These are phyloP conservation scores for Obba rivulosa DNA, from an alignment of 768 basidiomycete genomes.

Conservation along the genomic window DNA sequence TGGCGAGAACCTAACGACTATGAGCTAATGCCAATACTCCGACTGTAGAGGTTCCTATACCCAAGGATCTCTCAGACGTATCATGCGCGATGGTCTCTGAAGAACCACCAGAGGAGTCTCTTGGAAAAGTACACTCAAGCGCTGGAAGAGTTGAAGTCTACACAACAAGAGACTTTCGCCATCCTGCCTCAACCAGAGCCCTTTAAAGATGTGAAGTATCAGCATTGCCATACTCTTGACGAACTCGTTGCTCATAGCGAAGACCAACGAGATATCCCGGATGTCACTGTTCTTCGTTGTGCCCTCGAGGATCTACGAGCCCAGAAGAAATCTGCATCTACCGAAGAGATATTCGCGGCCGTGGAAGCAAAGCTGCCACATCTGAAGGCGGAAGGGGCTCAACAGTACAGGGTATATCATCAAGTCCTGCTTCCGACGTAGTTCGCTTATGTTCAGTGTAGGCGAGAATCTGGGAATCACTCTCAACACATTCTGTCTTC, in stretches of 20 bases:
- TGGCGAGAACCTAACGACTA: conserved; percentile 1
- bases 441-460: conserved; percentile 18
- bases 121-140: conserved; percentile 51
- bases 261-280: conserved; percentile 32
- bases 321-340: conserved; percentile 37
- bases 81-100: conserved; percentile 57
- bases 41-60: conserved; percentile 59
- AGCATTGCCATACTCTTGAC: conserved; percentile 40
- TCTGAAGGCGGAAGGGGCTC: conserved; percentile 47
- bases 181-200: conserved; percentile 51
- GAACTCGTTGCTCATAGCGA: conserved; percentile 26
- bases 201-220: conserved; percentile 43
- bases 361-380: conserved; percentile 56
- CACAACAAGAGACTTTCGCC: conserved; percentile 50
- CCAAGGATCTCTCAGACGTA: conserved; percentile 58
- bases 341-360: conserved; percentile 54
- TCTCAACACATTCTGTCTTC: conserved; percentile 50
- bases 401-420: background rate
- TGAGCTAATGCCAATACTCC: background rate
- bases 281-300: conserved; percentile 57
- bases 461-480: conserved; percentile 55
- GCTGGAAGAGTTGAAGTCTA: conserved; percentile 47
- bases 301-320: conserved; percentile 45
- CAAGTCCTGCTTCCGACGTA: too few relatives aligned
- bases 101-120: conserved; percentile 53